phyloP scores from a whole-genome alignment of 78 protist genomes.

The Acrasis kona region DNA sequence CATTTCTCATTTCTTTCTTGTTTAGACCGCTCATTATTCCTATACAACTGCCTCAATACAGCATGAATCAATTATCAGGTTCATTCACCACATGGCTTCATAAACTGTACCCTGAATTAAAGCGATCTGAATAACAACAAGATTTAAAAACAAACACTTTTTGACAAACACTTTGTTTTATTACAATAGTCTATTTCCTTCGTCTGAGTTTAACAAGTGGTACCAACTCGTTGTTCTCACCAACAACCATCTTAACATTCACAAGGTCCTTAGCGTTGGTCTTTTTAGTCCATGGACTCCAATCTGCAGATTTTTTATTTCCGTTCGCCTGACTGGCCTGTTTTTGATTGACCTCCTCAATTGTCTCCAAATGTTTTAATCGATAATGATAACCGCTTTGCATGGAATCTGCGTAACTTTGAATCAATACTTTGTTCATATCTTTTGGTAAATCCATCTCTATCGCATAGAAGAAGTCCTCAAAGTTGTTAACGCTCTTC shows the following conservation, averaged over 20 bases:
- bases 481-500: too few species aligned
- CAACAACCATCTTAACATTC: not conserved
- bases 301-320: not conserved
- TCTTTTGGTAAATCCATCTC: not conserved
- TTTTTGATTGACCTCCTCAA: not conserved
- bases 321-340: too few species aligned
- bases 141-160: not conserved
- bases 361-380: not conserved
- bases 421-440: too few species aligned
- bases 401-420: too few species aligned
- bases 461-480: too few species aligned
- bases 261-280: not conserved
- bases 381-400: too few species aligned
- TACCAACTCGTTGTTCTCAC: too few species aligned
- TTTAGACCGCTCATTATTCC: too few species aligned
- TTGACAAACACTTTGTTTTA: not conserved
- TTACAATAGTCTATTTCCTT: not conserved
- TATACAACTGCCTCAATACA: too few species aligned
- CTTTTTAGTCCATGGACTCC: not conserved
- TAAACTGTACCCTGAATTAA: not conserved
- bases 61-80: too few species aligned
- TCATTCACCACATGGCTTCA: not conserved
- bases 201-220: not conserved
- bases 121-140: not conserved
- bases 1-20: too few species aligned